Percentiles rank a stretch among this genome's conserved stretches.
These are phyloP conservation scores for Lactarius hatsudake DNA, from an alignment of 768 basidiomycete genomes.

Conservation along the genomic window DNA sequence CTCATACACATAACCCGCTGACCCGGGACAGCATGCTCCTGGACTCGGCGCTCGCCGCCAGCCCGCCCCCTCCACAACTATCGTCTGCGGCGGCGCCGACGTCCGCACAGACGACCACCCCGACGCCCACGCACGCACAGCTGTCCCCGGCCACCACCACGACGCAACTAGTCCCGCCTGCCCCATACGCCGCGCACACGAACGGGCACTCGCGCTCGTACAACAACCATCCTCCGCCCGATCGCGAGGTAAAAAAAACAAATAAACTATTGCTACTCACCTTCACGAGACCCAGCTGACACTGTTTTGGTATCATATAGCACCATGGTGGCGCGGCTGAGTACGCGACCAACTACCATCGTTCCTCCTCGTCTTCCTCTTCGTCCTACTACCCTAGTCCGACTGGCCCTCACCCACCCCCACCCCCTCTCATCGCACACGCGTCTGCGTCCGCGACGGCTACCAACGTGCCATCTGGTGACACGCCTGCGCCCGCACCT, in stretches of 20 bases:
- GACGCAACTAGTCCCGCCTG: background rate
- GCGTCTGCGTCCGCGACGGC: background rate
- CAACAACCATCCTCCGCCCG: background rate
- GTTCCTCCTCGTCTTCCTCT: background rate
- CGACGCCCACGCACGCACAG: background rate
- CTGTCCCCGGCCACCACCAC: background rate
- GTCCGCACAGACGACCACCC: background rate
- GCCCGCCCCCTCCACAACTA: background rate
- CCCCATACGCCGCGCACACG: background rate
- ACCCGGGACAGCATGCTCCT: slow-evolving; percentile 23
- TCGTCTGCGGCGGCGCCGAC: background rate
- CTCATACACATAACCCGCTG: background rate
- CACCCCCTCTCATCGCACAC: background rate
- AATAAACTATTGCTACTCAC: background rate
- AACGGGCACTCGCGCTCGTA: slow-evolving; percentile 7
- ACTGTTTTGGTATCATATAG: background rate
- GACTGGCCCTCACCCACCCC: background rate
- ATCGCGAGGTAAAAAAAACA: slow-evolving; percentile 11
- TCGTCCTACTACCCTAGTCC: background rate
- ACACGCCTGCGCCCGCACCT: background rate
- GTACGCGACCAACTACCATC: background rate
- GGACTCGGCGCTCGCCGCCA: slow-evolving; percentile 22
- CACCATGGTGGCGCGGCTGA: background rate
- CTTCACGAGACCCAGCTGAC: background rate
- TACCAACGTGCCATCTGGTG: background rate